A percentile compares a stretch with the other conserved stretches of the same genome.
Evolutionary conservation across 768 basidiomycete genomes (phyloP).

Genomic region (Dendrothele bispora): DNA sequence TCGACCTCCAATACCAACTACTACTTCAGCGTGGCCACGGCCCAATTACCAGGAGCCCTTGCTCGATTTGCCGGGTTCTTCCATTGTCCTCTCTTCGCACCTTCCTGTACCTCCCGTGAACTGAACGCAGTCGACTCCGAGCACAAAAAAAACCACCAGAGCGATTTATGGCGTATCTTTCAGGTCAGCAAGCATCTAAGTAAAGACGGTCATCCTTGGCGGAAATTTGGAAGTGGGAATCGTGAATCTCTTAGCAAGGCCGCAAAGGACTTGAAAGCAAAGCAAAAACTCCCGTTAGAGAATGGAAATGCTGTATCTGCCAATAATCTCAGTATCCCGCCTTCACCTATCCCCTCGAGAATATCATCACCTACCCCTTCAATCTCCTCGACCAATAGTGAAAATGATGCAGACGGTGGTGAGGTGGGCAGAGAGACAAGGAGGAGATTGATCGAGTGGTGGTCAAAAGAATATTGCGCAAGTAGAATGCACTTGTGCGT

Average conservation of each 20-base stretch:
- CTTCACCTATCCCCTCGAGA: slow-evolving; percentile 54
- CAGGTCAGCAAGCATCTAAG: slow-evolving; percentile 90
- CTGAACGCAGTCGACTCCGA: slow-evolving; percentile 96
- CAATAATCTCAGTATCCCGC: slow-evolving; percentile 15
- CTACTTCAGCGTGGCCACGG: slow-evolving; percentile 69
- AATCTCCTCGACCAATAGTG: slow-evolving; percentile 49
- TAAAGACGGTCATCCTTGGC: slow-evolving; percentile 78
- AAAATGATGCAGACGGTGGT: slow-evolving; percentile 73
- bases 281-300: slow-evolving; percentile 37
- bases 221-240: slow-evolving; percentile 91
- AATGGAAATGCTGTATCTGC: slow-evolving; percentile 22
- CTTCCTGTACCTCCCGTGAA: slow-evolving; percentile 85
- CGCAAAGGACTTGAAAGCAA: slow-evolving; percentile 55
- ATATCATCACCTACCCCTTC: slow-evolving; percentile 62
- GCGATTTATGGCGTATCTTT: slow-evolving; percentile 91
- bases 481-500: slow-evolving; percentile 80
- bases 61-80: slow-evolving; percentile 86
- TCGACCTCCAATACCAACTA: slow-evolving; percentile 91
- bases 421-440: slow-evolving; percentile 77
- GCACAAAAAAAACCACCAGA: slow-evolving; percentile 93
- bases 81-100: slow-evolving; percentile 85
- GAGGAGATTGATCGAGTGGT: slow-evolving; percentile 82
- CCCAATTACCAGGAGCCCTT: slow-evolving; percentile 66
- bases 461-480: slow-evolving; percentile 79
- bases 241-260: slow-evolving; percentile 67